A percentile compares a stretch with the other conserved stretches of the same genome.
phyloP scores from a whole-genome alignment of 2,329 filamentous ascomycete genomes.

The Hymenoscyphus occultus region DNA sequence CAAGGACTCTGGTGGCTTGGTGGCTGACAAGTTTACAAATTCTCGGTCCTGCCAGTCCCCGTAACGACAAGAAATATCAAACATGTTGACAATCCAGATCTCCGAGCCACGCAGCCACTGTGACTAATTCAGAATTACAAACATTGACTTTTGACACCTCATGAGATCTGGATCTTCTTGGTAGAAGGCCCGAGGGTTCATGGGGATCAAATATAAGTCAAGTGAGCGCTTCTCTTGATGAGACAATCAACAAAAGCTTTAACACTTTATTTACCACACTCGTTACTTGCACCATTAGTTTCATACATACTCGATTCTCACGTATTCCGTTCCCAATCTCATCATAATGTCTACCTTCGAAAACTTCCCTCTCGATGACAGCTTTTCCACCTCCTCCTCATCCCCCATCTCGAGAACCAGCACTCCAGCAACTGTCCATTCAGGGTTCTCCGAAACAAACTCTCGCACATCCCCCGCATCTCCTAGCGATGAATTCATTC shows the following conservation, averaged over 20 bases:
- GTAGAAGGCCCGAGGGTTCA: background rate
- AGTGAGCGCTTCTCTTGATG: background rate
- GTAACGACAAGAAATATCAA: constrained; percentile 3
- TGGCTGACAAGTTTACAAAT: background rate
- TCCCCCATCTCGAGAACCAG: constrained; percentile 1
- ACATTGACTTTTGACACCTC: background rate
- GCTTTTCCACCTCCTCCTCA: background rate
- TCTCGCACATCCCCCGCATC: background rate
- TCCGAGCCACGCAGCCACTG: background rate
- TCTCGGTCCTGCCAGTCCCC: background rate
- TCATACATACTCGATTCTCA: background rate
- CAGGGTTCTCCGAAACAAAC: background rate
- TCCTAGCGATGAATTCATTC: constrained; percentile 21
- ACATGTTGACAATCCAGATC: background rate
- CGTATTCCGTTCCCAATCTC: too few relatives aligned
- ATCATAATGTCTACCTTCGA: background rate
- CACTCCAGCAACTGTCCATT: constrained; percentile 8
- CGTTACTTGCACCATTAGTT: background rate
- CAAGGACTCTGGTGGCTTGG: background rate
- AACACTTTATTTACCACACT: background rate
- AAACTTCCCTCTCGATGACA: background rate
- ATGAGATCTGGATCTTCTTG: background rate
- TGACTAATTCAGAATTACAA: background rate
- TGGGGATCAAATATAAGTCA: background rate
- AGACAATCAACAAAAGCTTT: background rate